phyloP scores from a whole-genome alignment of 495 filamentous ascomycete genomes.

The Penicillium atrosanguineum region DNA sequence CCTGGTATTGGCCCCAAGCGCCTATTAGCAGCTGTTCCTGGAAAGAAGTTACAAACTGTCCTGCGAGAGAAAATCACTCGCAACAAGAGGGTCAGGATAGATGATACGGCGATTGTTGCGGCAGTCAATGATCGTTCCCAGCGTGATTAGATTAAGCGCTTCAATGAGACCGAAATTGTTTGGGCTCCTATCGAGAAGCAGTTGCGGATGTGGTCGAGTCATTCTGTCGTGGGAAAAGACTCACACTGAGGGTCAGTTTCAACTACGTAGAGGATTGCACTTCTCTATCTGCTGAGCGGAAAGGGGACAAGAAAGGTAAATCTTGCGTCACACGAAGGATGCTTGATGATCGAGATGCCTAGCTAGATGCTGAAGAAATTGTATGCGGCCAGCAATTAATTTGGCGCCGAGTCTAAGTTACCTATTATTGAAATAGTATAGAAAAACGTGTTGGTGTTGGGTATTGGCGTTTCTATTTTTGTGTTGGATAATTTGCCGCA shows the following conservation, averaged over 20 bases:
- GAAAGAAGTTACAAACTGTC: constrained; percentile 7
- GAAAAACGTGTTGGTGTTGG: neutral
- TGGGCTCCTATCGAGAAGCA: constrained; percentile 12
- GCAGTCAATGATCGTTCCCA: constrained; percentile 16
- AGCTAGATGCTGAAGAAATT: constrained; percentile 25
- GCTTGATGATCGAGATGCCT: constrained; percentile 17
- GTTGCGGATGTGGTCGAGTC: constrained; percentile 4
- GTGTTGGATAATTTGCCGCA: neutral
- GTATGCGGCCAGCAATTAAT: constrained; percentile 17
- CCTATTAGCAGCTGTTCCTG: constrained; percentile 6
- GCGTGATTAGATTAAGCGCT: constrained; percentile 15
- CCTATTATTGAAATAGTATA: constrained; percentile 1
- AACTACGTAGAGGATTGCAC: constrained; percentile 7
- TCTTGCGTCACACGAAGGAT: constrained; percentile 18
- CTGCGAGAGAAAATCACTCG: constrained; percentile 3
- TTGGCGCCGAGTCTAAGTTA: constrained; percentile 27
- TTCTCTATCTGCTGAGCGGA: constrained; percentile 3
- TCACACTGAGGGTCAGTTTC: constrained; percentile 7
- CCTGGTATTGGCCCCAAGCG: constrained; percentile 17
- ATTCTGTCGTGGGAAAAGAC: constrained; percentile 7
- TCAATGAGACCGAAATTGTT: constrained; percentile 7
- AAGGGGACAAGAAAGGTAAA: constrained; percentile 20
- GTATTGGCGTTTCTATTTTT: neutral
- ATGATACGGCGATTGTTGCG: constrained; percentile 14
- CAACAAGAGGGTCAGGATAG: constrained; percentile 1